These are phyloP conservation scores for Picea abies DNA, from an alignment of 83 land plant genomes.

Conservation along the genomic window DNA sequence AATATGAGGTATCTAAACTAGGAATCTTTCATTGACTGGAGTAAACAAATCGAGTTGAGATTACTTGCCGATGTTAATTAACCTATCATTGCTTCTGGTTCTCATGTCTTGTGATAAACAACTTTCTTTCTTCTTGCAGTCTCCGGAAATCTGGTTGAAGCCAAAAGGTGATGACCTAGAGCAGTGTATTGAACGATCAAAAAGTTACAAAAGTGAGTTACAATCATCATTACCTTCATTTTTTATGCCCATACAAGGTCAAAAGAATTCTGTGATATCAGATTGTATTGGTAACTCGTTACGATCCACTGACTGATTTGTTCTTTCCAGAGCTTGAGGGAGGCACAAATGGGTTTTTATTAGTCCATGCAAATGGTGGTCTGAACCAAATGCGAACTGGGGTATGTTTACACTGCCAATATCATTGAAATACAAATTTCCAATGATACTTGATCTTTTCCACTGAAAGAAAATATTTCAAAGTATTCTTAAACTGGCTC, in stretches of 20 bases:
- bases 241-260: background rate
- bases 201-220: slow-evolving; percentile 31
- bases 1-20: slow-evolving; percentile 3
- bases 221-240: background rate
- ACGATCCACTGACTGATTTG: background rate
- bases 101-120: background rate
- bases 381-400: slow-evolving; percentile 85
- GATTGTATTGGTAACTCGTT: background rate
- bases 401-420: slow-evolving; percentile 26
- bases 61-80: background rate
- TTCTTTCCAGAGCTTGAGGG: slow-evolving; percentile 25
- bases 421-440: background rate
- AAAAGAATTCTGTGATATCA: slow-evolving; percentile 8
- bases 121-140: slow-evolving; percentile 21
- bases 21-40: background rate
- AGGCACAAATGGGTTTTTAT: slow-evolving; percentile 55
- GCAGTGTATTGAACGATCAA: slow-evolving; percentile 49
- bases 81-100: background rate
- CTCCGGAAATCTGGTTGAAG: slow-evolving; percentile 53
- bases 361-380: slow-evolving; percentile 81
- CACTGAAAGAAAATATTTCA: background rate
- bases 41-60: no score
- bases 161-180: slow-evolving; percentile 38
- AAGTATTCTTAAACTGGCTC: background rate
- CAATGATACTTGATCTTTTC: background rate